These are phyloP conservation scores for Pichia sporocuriosa DNA, from an alignment of 805 yeast species.

Conservation along the genomic window DNA sequence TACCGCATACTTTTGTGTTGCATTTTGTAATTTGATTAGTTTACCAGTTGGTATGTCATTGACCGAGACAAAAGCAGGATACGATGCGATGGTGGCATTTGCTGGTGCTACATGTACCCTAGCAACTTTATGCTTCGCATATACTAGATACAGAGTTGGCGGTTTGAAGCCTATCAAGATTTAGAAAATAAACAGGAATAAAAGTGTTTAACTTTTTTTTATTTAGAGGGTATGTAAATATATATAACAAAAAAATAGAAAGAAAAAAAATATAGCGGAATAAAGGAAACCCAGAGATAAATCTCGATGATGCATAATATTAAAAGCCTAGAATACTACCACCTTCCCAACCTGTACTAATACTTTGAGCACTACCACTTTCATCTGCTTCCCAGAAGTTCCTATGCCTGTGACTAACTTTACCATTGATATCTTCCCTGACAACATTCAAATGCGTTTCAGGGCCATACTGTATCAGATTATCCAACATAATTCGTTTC, in stretches of 20 bases:
- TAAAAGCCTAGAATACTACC: constrained; percentile 3
- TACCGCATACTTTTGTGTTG: constrained; percentile 48
- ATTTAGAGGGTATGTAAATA: no score
- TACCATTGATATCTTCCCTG: constrained; percentile 3
- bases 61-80: constrained; percentile 26
- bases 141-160: constrained; percentile 21
- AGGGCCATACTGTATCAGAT: constrained; percentile 18
- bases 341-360: constrained; percentile 11
- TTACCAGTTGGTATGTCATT: constrained; percentile 39
- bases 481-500: constrained; percentile 23
- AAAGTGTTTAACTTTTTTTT: background rate
- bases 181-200: background rate
- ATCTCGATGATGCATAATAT: background rate
- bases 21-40: constrained; percentile 38
- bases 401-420: background rate
- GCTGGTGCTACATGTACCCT: constrained; percentile 26
- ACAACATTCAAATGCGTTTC: background rate
- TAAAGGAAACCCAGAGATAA: background rate
- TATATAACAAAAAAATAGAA: background rate
- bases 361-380: constrained; percentile 7
- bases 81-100: constrained; percentile 28
- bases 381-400: constrained; percentile 14
- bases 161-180: constrained; percentile 16
- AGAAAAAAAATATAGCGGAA: background rate
- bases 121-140: constrained; percentile 18